A percentile compares a stretch with the other conserved stretches of the same genome.
These are phyloP conservation scores for Linum tenue DNA, from an alignment of 345 rosid species.

Conservation along the genomic window DNA sequence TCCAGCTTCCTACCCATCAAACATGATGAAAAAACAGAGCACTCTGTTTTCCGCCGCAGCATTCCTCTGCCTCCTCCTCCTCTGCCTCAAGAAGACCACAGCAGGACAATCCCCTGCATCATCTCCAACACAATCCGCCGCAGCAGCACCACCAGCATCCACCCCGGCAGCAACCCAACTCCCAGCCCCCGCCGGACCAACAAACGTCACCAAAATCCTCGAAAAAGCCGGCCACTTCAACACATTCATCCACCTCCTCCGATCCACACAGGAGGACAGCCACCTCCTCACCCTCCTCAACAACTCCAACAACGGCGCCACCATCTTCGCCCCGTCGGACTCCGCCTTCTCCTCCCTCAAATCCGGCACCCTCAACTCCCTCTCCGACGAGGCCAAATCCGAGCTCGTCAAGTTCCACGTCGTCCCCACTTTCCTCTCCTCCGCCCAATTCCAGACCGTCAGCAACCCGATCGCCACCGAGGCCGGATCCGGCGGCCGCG, in stretches of 20 bases:
- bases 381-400: neutral
- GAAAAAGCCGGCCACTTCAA: constrained; percentile 7
- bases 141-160: constrained; percentile 2
- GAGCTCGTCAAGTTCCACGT: constrained; percentile 8
- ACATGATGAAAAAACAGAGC: neutral
- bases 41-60: neutral
- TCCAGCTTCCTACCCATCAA: neutral
- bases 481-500: constrained; percentile 4
- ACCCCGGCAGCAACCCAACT: neutral
- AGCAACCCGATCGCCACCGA: constrained; percentile 3
- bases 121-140: constrained; percentile 9
- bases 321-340: constrained; percentile 6
- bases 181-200: neutral
- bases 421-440: neutral
- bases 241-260: neutral
- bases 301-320: constrained; percentile 6
- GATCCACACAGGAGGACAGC: neutral
- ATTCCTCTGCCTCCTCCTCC: neutral
- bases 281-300: constrained; percentile 1
- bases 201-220: neutral
- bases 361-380: constrained; percentile 5
- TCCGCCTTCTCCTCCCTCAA: constrained; percentile 4
- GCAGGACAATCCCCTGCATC: constrained; percentile 10
- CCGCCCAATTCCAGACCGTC: constrained; percentile 6
- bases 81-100: neutral